phyloP scores from a whole-genome alignment of 129 eudicot genomes.

The Lactuca sativa region DNA sequence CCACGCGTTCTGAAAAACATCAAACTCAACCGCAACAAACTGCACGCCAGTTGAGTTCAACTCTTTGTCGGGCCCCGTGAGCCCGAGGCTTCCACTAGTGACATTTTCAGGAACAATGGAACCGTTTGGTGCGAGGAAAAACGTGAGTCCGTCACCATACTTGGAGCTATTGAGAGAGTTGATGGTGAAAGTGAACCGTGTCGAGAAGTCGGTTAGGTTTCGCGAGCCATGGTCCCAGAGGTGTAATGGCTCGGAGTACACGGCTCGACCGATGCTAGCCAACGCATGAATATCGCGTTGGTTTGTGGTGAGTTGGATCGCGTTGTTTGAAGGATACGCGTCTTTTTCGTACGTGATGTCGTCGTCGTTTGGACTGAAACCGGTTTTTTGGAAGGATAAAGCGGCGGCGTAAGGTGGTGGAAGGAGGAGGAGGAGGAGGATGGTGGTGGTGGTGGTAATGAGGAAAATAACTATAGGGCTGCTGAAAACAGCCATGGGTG shows the following conservation, averaged over 20 bases:
- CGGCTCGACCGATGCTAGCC: constrained; percentile 50
- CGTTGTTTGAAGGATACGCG: constrained; percentile 34
- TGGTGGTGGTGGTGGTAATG: constrained; percentile 3
- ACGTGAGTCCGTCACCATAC: constrained; percentile 57
- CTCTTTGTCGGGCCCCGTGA: constrained; percentile 15
- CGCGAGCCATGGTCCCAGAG: constrained; percentile 48
- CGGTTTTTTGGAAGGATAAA: constrained; percentile 24
- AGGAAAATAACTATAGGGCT: constrained; percentile 7
- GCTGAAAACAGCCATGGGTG: constrained; percentile 18
- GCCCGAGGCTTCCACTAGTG: constrained; percentile 38
- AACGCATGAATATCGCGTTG: constrained; percentile 21
- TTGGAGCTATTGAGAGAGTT: constrained; percentile 9
- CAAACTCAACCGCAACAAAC: constrained; percentile 63
- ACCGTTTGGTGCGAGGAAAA: constrained; percentile 55
- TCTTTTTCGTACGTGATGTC: constrained; percentile 30
- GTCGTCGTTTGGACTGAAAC: constrained; percentile 37
- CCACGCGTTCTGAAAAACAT: constrained; percentile 38
- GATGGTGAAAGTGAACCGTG: constrained; percentile 51
- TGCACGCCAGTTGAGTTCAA: constrained; percentile 21
- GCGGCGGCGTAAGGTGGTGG: constrained; percentile 29
- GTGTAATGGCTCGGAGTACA: constrained; percentile 42
- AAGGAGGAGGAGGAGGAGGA: constrained; percentile 26
- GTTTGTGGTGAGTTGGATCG: constrained; percentile 45
- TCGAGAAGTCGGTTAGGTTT: constrained; percentile 52
- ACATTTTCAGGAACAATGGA: constrained; percentile 28